Base-by-base conservation (phyloP, 2,329 filamentous ascomycete species). In the Delphinella strobiligena region DNA sequence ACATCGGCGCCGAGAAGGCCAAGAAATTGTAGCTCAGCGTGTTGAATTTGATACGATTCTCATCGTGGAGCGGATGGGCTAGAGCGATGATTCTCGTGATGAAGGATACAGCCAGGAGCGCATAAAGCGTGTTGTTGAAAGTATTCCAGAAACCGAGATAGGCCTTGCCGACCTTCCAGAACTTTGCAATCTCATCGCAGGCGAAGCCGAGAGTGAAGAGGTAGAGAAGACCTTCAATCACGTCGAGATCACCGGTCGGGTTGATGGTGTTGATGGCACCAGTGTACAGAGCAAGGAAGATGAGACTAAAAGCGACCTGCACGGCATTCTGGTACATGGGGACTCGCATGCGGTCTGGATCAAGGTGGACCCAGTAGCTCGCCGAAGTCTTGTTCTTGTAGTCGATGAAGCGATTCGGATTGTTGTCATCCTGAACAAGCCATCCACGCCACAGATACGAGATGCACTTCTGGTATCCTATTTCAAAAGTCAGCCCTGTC, bases 131-230 rank as follows among this genome's bases (percentile, higher is more conserved):
- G 18, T 75, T 73, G 60, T 98, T 98, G 68, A 98, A 94, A 17
- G 83, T 83, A 53, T 94, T 95, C 91, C 91, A 96, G 60, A 98
- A 98, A 15, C 85, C 81, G 40, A 98, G 71, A 54, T 96, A 96
- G 52, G 82, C 82, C 45, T 82, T 75, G 8, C 91, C 91, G 11
- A 94, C 83, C 59, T 98, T 98, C 75, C 85, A 94, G 50, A 95
- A 75, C 60, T 98, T 98, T 55, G 78, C 67, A 1, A 80, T 49
- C 56, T 96, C 91, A 55, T 98, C 89, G 51, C 79, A 87, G 22
- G 95, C 73, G 59, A 93, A 98, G 16, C 86, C 88, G 4, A 89
- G 59, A 0, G 91, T 96, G 66, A 98, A 95, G 47, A 89, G 56
- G 54, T 98, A 98, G 9, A 98, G 71, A 12, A 91, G 63, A 1